A percentile compares a stretch with the other conserved stretches of the same genome.
phyloP scores from a whole-genome alignment of 2,329 filamentous ascomycete genomes.

The Verticillium longisporum region DNA sequence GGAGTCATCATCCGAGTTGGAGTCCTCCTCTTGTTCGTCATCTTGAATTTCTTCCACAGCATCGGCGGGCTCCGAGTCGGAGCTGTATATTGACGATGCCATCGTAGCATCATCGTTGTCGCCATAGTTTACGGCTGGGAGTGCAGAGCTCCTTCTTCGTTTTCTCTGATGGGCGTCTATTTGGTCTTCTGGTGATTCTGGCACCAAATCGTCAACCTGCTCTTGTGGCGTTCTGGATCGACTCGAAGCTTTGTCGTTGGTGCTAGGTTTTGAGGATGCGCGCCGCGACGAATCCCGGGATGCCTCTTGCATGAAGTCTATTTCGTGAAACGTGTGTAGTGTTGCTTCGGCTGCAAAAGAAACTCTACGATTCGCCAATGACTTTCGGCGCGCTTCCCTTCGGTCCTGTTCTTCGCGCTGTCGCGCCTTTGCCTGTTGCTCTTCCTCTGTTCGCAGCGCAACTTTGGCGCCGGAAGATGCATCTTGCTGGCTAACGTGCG shows the following conservation, averaged over 20 bases:
- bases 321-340: constrained; percentile 91
- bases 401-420: constrained; percentile 68
- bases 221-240: constrained; percentile 31
- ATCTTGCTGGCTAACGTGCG: neutral
- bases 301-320: constrained; percentile 81
- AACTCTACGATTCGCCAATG: constrained; percentile 84
- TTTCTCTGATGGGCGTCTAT: constrained; percentile 44
- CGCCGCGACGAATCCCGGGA: constrained; percentile 71
- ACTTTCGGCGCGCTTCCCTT: constrained; percentile 85
- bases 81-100: constrained; percentile 75
- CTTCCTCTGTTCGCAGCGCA: constrained; percentile 61
- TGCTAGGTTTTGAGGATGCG: constrained; percentile 51
- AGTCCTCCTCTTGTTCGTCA: constrained; percentile 27
- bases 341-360: constrained; percentile 97
- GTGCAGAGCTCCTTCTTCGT: constrained; percentile 57
- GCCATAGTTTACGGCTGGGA: constrained; percentile 58
- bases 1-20: constrained; percentile 42
- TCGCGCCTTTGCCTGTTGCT: constrained; percentile 61
- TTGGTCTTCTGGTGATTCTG: constrained; percentile 58
- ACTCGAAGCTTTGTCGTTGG: constrained; percentile 33
- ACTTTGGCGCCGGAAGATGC: constrained; percentile 45
- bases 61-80: constrained; percentile 52
- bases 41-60: constrained; percentile 49
- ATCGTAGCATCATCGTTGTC: constrained; percentile 59
- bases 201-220: constrained; percentile 46